These are phyloP conservation scores for Starmerella vaccinii DNA, from an alignment of 805 yeast species.

Conservation along the genomic window DNA sequence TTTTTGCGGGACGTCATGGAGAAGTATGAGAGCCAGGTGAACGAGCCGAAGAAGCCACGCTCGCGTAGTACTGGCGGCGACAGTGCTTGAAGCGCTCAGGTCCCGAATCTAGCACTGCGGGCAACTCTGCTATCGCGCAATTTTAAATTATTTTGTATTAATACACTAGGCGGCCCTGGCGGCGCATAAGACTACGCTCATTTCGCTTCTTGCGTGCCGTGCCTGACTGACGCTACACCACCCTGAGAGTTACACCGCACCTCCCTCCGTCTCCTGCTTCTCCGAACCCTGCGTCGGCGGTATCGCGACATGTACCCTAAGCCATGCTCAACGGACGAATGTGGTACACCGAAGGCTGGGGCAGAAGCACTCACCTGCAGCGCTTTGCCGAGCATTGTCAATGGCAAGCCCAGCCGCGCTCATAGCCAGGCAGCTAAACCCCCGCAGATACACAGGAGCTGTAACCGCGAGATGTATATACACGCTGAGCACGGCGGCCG, in stretches of 20 bases:
- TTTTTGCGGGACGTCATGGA: slow-evolving; percentile 69
- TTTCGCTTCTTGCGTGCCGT: no score
- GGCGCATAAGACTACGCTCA: background rate
- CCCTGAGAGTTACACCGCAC: no score
- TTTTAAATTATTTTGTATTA: slow-evolving; percentile 4
- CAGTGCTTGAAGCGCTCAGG: background rate
- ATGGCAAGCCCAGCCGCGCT: background rate
- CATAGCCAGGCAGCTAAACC: background rate
- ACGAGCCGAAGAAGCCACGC: slow-evolving; percentile 21
- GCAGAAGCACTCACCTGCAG: background rate
- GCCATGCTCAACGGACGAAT: no score
- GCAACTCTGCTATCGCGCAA: background rate
- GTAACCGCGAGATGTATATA: slow-evolving; percentile 4
- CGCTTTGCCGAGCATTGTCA: background rate
- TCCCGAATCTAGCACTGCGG: background rate
- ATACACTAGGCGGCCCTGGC: background rate
- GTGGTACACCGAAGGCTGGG: no score
- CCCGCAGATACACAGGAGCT: no score
- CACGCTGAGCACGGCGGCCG: slow-evolving; percentile 17
- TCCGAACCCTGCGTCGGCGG: background rate
- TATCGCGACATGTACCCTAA: background rate
- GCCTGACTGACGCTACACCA: no score
- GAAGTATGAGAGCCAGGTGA: slow-evolving; percentile 40
- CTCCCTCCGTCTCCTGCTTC: background rate
- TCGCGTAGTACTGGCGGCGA: background rate